A percentile compares a stretch with the other conserved stretches of the same genome.
Evolutionary conservation across 164 flowering plant genomes (phyloP).

Genomic region (Aristolochia contorta): DNA sequence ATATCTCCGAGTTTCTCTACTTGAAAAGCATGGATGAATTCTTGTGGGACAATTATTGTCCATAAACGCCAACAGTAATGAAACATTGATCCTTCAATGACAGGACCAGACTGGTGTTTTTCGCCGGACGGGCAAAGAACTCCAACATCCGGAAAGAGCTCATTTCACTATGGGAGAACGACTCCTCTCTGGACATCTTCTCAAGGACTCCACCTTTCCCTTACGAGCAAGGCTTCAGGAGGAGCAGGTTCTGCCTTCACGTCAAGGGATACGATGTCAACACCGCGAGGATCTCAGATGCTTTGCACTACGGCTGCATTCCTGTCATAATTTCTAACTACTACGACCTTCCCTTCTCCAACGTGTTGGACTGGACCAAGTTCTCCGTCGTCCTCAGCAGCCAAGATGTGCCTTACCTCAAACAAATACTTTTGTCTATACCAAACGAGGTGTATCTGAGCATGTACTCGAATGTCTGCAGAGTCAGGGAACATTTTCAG

Average conservation of each 20-base stretch:
- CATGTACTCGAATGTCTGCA: conserved; percentile 31
- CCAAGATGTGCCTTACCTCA: conserved; percentile 25
- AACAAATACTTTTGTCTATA: conserved; percentile 24
- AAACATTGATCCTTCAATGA: background rate
- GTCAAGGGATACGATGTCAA: conserved; percentile 61
- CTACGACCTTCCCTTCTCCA: conserved; percentile 52
- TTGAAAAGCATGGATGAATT: background rate
- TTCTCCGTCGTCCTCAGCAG: conserved; percentile 37
- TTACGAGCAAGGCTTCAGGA: conserved; percentile 34
- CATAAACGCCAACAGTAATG: background rate
- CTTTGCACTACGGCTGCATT: conserved; percentile 48
- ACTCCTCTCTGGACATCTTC: conserved; percentile 31
- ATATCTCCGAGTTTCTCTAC: too few species aligned
- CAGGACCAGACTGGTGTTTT: conserved; percentile 35
- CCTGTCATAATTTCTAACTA: conserved; percentile 49
- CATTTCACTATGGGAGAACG: conserved; percentile 31
- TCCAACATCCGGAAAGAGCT: conserved; percentile 28
- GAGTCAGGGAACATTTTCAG: conserved; percentile 36
- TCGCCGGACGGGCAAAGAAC: conserved; percentile 39
- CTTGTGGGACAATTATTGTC: background rate
- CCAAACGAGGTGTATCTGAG: conserved; percentile 18
- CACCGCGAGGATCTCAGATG: conserved; percentile 49
- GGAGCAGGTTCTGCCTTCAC: conserved; percentile 43
- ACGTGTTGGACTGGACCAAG: conserved; percentile 45
- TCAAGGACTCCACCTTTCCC: conserved; percentile 19